Percentiles rank a stretch among this genome's conserved stretches.
Conservation (phyloP, 139 green algal genomes). For the Coelastrella sp. region DNA sequence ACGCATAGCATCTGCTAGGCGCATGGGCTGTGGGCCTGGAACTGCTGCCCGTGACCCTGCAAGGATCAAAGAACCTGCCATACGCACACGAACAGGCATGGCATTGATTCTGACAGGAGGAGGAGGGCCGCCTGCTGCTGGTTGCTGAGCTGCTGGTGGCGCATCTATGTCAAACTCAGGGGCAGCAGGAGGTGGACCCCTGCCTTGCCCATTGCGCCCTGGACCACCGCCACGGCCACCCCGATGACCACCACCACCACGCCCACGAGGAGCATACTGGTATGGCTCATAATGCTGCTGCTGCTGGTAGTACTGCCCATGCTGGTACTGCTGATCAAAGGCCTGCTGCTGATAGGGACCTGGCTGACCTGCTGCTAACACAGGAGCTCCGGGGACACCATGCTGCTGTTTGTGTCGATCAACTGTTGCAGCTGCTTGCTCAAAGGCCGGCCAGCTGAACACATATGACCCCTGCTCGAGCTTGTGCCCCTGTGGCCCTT, state of each 20-base stretch:
- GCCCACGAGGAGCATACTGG: no score
- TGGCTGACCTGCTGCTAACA: background rate
- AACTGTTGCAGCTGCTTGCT: background rate
- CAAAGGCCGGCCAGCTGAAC: background rate
- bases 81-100: background rate
- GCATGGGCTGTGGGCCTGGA: background rate
- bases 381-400: no score
- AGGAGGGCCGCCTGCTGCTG: background rate
- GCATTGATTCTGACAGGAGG: background rate
- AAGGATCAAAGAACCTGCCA: no score
- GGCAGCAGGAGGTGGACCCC: background rate
- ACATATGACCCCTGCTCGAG: background rate
- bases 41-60: background rate
- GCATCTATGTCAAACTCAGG: background rate
- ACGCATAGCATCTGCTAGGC: background rate
- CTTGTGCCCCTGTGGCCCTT: no score
- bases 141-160: background rate
- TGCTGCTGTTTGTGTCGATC: no score
- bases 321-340: background rate
- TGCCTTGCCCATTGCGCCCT: background rate
- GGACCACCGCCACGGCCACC: background rate
- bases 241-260: background rate
- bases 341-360: slow-evolving; percentile 3
- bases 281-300: no score
- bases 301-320: no score